Conservation (phyloP, 225 moss, liverwort and hornwort species). For the Antitrichia curtipendula region DNA sequence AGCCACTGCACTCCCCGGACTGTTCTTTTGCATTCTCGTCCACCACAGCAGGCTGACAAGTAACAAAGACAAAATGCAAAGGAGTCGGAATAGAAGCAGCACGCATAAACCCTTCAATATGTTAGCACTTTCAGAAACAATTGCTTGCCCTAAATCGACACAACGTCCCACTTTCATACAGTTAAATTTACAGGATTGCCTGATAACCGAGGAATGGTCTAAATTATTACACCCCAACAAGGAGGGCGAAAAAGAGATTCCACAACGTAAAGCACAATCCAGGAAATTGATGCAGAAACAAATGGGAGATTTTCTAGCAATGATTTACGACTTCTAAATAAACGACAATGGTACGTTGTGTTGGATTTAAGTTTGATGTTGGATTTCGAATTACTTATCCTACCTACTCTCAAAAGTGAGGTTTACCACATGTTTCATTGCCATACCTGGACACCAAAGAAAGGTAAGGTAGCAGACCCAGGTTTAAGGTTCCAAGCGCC, state of each 20-base stretch:
- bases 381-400: neutral
- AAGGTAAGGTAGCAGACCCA: conserved; percentile 95
- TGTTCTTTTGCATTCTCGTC: conserved; percentile 82
- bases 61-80: conserved; percentile 14
- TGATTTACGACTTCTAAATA: neutral
- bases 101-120: neutral
- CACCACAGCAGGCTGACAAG: conserved; percentile 72
- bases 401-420: neutral
- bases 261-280: neutral
- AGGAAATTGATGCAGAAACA: too few species aligned
- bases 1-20: conserved; percentile 82
- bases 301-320: neutral
- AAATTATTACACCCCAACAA: neutral
- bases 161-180: neutral
- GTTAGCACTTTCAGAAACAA: neutral
- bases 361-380: neutral
- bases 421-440: neutral
- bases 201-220: neutral
- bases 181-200: neutral
- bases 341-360: neutral
- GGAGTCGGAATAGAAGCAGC: conserved; percentile 32
- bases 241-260: neutral
- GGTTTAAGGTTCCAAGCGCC: conserved; percentile 91
- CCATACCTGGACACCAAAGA: conserved; percentile 76
- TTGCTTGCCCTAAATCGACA: neutral